Percentiles rank a stretch among this genome's conserved stretches.
Conservation (phyloP, 306 rosid genomes). For the Astragalus membranaceus region DNA sequence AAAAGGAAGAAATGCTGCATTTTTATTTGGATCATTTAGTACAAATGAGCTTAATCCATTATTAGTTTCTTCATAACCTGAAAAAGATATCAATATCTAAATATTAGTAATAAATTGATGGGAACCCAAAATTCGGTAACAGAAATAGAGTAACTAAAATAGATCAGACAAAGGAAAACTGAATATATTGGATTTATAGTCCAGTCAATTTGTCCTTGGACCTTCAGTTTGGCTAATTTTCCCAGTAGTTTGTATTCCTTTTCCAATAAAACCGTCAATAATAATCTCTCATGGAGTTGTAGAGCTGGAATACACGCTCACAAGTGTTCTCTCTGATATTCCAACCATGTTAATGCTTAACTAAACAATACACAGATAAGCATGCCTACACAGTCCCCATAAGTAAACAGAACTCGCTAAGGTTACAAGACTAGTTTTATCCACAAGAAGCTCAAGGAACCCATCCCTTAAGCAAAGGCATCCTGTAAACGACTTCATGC, state of each 20-base stretch:
- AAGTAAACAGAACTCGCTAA: not conserved
- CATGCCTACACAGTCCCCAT: not conserved
- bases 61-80: conserved; percentile 34
- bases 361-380: not conserved
- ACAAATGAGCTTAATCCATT: conserved; percentile 27
- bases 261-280: too few relatives aligned
- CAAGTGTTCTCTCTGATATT: too few relatives aligned
- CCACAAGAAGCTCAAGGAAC: not conserved
- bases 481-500: conserved; percentile 47
- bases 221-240: not conserved
- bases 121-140: conserved; percentile 51
- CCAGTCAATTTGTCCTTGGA: not conserved
- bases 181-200: conserved; percentile 37
- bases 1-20: conserved; percentile 67
- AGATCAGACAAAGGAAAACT: too few relatives aligned
- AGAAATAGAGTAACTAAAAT: too few relatives aligned
- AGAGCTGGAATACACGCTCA: too few relatives aligned
- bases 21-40: conserved; percentile 58
- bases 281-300: too few relatives aligned
- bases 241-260: not conserved
- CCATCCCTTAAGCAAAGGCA: conserved; percentile 37
- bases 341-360: too few relatives aligned
- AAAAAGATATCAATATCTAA: conserved; percentile 10
- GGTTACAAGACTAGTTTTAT: not conserved
- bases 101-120: conserved; percentile 11